Evolutionary conservation across 129 eudicot species (phyloP).

Genomic region (Pittosporum tobira): DNA sequence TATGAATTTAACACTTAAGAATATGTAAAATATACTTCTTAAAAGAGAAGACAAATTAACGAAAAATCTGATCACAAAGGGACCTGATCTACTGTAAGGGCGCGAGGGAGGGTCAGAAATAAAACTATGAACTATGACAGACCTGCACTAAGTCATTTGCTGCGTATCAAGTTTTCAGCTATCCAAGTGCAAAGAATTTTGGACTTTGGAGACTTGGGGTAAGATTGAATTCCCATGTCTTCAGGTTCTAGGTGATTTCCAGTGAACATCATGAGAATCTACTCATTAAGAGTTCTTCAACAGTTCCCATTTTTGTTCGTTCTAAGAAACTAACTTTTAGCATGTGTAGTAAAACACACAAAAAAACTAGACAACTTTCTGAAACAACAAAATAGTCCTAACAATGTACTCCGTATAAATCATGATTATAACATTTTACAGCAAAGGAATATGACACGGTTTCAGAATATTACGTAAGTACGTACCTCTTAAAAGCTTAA

Average conservation of each 20-base stretch:
- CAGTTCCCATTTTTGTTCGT: neutral
- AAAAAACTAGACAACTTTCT: neutral
- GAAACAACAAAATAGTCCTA: neutral
- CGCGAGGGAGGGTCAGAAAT: neutral
- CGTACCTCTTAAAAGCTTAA: slow-evolving; percentile 66
- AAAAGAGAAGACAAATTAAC: neutral
- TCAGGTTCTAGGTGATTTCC: too few species aligned
- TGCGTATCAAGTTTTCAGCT: neutral
- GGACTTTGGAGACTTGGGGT: too few species aligned
- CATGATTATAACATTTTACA: too few species aligned
- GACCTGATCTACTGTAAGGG: neutral
- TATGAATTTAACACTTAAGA: neutral
- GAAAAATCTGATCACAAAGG: too few species aligned
- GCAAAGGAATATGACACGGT: neutral
- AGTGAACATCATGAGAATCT: too few species aligned
- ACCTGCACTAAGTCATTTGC: neutral
- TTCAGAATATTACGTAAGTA: neutral
- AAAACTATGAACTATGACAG: too few species aligned
- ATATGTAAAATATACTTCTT: neutral
- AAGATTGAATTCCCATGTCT: neutral
- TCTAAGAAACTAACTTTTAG: neutral
- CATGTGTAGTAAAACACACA: too few species aligned
- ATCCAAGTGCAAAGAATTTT: neutral
- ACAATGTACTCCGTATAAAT: neutral
- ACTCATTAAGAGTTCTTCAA: too few species aligned